Percentiles rank a stretch among this genome's conserved stretches.
These are phyloP conservation scores for Hypoxylon trugodes DNA, from an alignment of 495 filamentous ascomycete species.

Conservation along the genomic window DNA sequence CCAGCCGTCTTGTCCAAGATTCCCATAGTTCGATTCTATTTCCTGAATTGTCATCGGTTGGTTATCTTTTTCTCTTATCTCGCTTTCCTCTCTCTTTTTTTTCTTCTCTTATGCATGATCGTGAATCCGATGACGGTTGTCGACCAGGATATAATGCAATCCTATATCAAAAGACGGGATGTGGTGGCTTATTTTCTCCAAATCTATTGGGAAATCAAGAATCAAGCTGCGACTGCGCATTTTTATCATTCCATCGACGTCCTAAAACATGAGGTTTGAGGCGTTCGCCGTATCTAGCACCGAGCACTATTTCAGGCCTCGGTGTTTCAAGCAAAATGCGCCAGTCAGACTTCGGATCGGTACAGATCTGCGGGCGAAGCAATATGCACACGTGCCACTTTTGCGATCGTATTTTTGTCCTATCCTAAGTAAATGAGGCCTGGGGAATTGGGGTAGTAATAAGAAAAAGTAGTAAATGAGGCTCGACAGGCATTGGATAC, in stretches of 20 bases:
- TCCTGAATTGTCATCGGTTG: too few species aligned
- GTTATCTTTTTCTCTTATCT: too few species aligned
- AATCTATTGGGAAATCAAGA: background rate
- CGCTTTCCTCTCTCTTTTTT: background rate
- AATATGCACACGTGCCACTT: slow-evolving; percentile 30
- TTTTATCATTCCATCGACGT: background rate
- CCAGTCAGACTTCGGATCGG: slow-evolving; percentile 3
- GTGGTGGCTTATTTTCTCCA: background rate
- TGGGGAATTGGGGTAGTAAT: background rate
- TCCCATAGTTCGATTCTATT: too few species aligned
- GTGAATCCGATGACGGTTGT: too few species aligned
- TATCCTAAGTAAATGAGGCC: too few species aligned
- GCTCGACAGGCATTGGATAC: background rate
- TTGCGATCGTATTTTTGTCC: background rate
- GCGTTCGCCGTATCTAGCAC: slow-evolving; percentile 5
- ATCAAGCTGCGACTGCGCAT: background rate
- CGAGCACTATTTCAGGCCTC: slow-evolving; percentile 20
- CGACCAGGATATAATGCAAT: too few species aligned
- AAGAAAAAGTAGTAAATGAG: background rate
- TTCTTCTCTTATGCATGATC: background rate
- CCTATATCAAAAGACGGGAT: too few species aligned
- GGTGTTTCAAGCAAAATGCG: slow-evolving; percentile 13
- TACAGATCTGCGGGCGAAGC: slow-evolving; percentile 20
- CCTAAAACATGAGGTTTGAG: background rate
- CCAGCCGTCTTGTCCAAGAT: too few species aligned